Base-by-base conservation (phyloP, 2,329 filamentous ascomycete genomes). In the Plenodomus biglobosus region DNA sequence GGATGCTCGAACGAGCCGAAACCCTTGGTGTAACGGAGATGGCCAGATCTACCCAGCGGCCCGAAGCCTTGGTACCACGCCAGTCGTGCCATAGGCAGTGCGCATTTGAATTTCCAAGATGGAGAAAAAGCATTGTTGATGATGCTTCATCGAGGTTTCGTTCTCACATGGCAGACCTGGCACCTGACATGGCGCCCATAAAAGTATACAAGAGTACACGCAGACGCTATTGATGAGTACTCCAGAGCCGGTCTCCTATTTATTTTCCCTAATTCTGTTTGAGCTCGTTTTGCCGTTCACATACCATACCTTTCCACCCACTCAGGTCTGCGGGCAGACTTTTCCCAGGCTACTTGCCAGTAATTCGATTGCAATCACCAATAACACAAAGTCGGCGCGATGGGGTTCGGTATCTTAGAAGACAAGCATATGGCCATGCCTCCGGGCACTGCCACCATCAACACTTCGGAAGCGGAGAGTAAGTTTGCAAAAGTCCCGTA, bases 351-450 rank as follows among this genome's bases (percentile, higher is more conserved):
- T 11, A 32, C 7, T 15, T 15, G 15, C 8, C 19, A n/a, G n/a
- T n/a, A n/a, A 19, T 37, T 39, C 4, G 13, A 34, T n/a, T 38
- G 16, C 21, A 20, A 44, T 22, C 35, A 36, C 3, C 13, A 15
- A 18, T 3, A 18, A 8, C 35, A 38, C 24, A 15, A 32, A 48
- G 3, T 30, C 37, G 17, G 8, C 20, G 64, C 58, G 1, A 70
- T 69, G 66, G 65, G 62, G 51, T 61, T 65, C 42, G 66, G 67
- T 4, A 49, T 70, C 11, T 49, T 70, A 7, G 51, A 70, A 38
- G 64, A 68, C 48, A 42, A 46, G 16, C 50, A 62, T 18, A 68
- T 67, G 67, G 65, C 56, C 30, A 45, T 57, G 11, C 67, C 66
- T 38, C 65, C 66, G 3, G 67, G 67, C 8, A 70, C 67, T 3